Percentiles rank a stretch among this genome's conserved stretches.
phyloP scores from a whole-genome alignment of 106 monocot species.

The Phalaenopsis equestris region DNA sequence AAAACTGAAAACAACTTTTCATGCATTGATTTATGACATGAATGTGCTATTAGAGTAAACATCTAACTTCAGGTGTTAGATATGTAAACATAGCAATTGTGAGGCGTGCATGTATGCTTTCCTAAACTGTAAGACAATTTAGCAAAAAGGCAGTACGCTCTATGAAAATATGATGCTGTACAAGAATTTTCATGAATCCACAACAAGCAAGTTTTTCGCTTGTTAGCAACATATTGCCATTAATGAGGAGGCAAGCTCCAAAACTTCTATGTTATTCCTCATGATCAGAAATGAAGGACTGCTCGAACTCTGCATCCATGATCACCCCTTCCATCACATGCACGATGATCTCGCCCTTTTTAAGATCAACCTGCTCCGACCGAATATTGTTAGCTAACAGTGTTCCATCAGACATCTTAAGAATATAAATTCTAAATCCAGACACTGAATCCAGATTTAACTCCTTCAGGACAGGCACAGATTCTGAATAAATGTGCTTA shows the following conservation, averaged over 20 bases:
- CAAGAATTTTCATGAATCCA: no score
- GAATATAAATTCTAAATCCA: slow-evolving; percentile 41
- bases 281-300: slow-evolving; percentile 45
- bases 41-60: no score
- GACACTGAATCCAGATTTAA: slow-evolving; percentile 55
- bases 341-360: slow-evolving; percentile 43
- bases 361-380: slow-evolving; percentile 42
- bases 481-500: slow-evolving; percentile 23
- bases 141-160: no score
- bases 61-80: no score
- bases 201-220: no score
- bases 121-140: no score
- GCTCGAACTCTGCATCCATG: slow-evolving; percentile 73
- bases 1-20: no score
- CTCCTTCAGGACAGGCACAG: slow-evolving; percentile 23
- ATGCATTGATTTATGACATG: no score
- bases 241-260: background rate
- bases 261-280: slow-evolving; percentile 7
- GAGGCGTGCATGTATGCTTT: no score
- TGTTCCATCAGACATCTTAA: slow-evolving; percentile 26
- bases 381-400: slow-evolving; percentile 52
- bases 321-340: slow-evolving; percentile 80
- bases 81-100: no score
- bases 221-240: background rate
- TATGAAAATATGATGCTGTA: no score